phyloP scores from a whole-genome alignment of 2,329 filamentous ascomycete species.

The Alternaria metachromatica region DNA sequence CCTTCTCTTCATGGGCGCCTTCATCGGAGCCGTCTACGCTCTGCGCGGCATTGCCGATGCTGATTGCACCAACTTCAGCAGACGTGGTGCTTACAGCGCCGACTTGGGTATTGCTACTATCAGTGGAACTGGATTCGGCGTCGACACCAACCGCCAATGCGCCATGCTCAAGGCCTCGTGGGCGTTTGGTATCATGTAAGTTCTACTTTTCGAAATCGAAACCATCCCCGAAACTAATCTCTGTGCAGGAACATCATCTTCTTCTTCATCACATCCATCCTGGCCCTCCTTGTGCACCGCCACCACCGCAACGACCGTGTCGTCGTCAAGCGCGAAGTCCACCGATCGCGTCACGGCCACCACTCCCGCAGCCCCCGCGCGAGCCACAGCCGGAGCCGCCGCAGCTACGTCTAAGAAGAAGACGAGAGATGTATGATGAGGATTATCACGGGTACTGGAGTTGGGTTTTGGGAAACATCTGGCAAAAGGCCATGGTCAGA shows the following conservation, averaged over 20 bases:
- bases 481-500: slow-evolving; percentile 2
- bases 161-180: slow-evolving; percentile 91
- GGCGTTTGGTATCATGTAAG: slow-evolving; percentile 86
- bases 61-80: slow-evolving; percentile 70
- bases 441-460: background rate
- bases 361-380: slow-evolving; percentile 47
- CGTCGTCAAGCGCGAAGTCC: slow-evolving; percentile 60
- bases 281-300: slow-evolving; percentile 67
- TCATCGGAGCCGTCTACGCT: slow-evolving; percentile 66
- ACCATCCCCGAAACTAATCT: slow-evolving; percentile 28
- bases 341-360: slow-evolving; percentile 54
- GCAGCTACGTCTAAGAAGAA: slow-evolving; percentile 43
- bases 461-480: background rate
- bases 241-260: slow-evolving; percentile 45
- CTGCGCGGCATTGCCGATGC: slow-evolving; percentile 64
- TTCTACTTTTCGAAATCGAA: background rate
- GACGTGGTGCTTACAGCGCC: slow-evolving; percentile 58
- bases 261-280: slow-evolving; percentile 49
- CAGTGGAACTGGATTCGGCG: slow-evolving; percentile 56
- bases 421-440: background rate
- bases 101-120: slow-evolving; percentile 69
- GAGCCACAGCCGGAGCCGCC: slow-evolving; percentile 46
- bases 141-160: slow-evolving; percentile 76
- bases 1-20: slow-evolving; percentile 67
- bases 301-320: slow-evolving; percentile 57